Evolutionary conservation across 257 asterid genomes (phyloP).

Genomic region (Handroanthus guayacan): DNA sequence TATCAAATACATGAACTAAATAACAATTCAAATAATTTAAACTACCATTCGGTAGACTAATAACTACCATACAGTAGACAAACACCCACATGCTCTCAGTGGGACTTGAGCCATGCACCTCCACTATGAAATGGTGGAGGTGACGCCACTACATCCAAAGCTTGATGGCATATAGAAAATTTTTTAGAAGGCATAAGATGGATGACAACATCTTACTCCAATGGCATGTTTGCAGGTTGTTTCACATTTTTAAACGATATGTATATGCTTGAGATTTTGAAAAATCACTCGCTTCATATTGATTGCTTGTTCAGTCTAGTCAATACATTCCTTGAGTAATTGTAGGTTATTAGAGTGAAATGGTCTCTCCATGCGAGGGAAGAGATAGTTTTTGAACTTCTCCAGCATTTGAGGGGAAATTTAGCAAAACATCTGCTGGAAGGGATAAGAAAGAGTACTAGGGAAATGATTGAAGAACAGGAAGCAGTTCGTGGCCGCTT

Average conservation of each 20-base stretch:
- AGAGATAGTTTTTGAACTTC: slow-evolving; percentile 93
- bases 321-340: background rate
- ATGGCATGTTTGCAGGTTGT: background rate
- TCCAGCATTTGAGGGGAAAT: slow-evolving; percentile 87
- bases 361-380: slow-evolving; percentile 99
- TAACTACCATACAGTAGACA: too few species aligned
- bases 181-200: background rate
- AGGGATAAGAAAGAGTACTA: slow-evolving; percentile 80
- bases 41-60: too few species aligned
- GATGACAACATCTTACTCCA: background rate
- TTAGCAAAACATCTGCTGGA: slow-evolving; percentile 64
- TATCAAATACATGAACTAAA: too few species aligned
- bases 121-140: too few species aligned
- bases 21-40: too few species aligned
- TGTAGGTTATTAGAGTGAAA: slow-evolving; percentile 90
- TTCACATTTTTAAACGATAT: background rate
- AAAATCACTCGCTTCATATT: slow-evolving; percentile 12
- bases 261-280: background rate
- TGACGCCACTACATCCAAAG: too few species aligned
- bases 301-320: slow-evolving; percentile 1
- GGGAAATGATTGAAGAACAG: slow-evolving; percentile 97
- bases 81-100: too few species aligned
- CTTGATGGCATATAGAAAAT: too few species aligned
- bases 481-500: slow-evolving; percentile 98
- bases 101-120: too few species aligned